phyloP scores from a whole-genome alignment of 2,329 filamentous ascomycete genomes.

The Xylariales sp. region DNA sequence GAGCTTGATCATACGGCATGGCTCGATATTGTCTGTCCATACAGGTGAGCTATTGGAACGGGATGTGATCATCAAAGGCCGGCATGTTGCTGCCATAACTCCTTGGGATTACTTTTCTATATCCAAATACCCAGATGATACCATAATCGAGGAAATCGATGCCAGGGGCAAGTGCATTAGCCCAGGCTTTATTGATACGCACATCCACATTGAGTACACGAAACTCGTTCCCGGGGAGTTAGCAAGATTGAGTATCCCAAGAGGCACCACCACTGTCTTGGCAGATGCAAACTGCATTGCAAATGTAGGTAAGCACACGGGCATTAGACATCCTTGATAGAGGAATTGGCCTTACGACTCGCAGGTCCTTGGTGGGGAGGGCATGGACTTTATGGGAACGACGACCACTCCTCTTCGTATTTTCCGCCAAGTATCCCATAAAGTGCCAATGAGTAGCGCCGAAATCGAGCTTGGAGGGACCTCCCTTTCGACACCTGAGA shows the following conservation, averaged over 20 bases:
- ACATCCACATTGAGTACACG: slow-evolving; percentile 20
- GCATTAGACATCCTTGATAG: no score
- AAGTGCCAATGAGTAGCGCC: slow-evolving; percentile 16
- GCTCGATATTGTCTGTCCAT: slow-evolving; percentile 14
- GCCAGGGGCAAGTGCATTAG: slow-evolving; percentile 15
- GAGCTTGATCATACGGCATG: slow-evolving; percentile 17
- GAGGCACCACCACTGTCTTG: slow-evolving; percentile 19
- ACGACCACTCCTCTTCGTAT: slow-evolving; percentile 15
- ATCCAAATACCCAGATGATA: slow-evolving; percentile 2
- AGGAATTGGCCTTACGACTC: no score
- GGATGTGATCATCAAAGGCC: slow-evolving; percentile 16
- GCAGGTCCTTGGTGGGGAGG: slow-evolving; percentile 14
- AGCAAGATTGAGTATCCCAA: slow-evolving; percentile 16
- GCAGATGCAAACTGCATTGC: slow-evolving; percentile 21
- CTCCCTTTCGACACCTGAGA: slow-evolving; percentile 14
- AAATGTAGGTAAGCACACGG: slow-evolving; percentile 12
- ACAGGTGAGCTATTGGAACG: slow-evolving; percentile 17
- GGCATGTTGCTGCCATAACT: slow-evolving; percentile 19
- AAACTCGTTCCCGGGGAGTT: slow-evolving; percentile 16
- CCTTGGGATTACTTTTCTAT: slow-evolving; percentile 17
- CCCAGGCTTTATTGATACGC: slow-evolving; percentile 19
- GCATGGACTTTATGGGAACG: slow-evolving; percentile 19
- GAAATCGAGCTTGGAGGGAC: slow-evolving; percentile 19
- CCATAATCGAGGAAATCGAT: slow-evolving; percentile 12
- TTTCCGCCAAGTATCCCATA: slow-evolving; percentile 19